Percentiles rank a stretch among this genome's conserved stretches.
Evolutionary conservation across 2,329 filamentous ascomycete species (phyloP).

Genomic region (Aspergillaceae sp.): DNA sequence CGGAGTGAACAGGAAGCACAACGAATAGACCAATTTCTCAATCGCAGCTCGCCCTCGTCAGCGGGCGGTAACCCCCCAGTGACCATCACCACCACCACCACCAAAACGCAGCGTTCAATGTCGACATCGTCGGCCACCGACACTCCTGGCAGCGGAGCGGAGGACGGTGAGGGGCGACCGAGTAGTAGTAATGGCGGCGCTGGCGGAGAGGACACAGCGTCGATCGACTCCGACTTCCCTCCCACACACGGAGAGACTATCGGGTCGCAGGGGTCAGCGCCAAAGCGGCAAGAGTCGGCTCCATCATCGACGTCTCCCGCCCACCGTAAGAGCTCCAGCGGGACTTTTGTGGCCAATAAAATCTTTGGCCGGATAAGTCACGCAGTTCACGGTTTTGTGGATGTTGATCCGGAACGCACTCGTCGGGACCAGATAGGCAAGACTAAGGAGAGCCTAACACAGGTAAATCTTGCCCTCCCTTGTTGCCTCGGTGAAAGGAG

Average conservation of each 20-base stretch:
- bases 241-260: conserved; percentile 70
- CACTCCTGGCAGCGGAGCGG: conserved; percentile 30
- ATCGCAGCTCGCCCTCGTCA: conserved; percentile 45
- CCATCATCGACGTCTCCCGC: conserved; percentile 27
- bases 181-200: conserved; percentile 33
- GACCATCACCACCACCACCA: no score
- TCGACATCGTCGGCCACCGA: conserved; percentile 45
- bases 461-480: conserved; percentile 31
- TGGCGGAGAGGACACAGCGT: conserved; percentile 63
- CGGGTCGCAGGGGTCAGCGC: conserved; percentile 56
- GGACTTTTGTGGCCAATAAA: conserved; percentile 84
- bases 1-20: conserved; percentile 86
- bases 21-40: conserved; percentile 87
- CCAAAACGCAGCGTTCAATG: conserved; percentile 57
- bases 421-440: conserved; percentile 90
- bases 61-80: conserved; percentile 6
- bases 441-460: conserved; percentile 74
- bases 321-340: conserved; percentile 74
- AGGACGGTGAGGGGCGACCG: conserved; percentile 37
- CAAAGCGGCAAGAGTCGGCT: conserved; percentile 28
- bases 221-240: conserved; percentile 93
- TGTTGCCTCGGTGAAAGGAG: conserved; percentile 1
- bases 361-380: conserved; percentile 94
- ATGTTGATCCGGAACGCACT: conserved; percentile 89
- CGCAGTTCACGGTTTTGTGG: conserved; percentile 90